Conservation (phyloP, 2,329 filamentous ascomycete genomes). For the Aspergillus costaricaensis region DNA sequence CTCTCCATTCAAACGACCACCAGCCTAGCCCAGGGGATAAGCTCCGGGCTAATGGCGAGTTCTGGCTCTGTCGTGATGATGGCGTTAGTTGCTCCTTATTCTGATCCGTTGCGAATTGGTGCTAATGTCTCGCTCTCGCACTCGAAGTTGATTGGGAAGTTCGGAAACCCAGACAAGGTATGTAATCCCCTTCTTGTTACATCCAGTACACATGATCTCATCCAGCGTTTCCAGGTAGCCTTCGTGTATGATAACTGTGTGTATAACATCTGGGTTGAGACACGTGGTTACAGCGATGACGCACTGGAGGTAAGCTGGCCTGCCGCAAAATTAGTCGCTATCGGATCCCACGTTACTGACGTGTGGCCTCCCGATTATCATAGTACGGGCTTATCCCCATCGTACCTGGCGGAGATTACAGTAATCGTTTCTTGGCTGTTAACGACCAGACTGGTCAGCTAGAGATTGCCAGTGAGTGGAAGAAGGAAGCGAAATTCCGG, state of each 20-base stretch:
- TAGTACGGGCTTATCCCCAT: conserved; percentile 12
- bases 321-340: background rate
- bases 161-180: conserved; percentile 8
- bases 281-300: conserved; percentile 8
- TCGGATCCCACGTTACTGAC: background rate
- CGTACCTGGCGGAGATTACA: background rate
- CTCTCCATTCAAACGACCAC: background rate
- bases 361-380: background rate
- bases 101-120: background rate
- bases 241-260: background rate
- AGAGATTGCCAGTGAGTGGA: conserved; percentile 1
- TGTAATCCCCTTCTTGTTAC: background rate
- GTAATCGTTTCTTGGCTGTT: conserved; percentile 9
- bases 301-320: background rate
- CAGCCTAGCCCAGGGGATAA: background rate
- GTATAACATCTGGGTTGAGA: conserved; percentile 11
- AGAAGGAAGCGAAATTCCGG: conserved; percentile 6
- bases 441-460: background rate
- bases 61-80: conserved; percentile 8
- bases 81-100: background rate
- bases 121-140: background rate
- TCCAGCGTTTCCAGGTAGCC: background rate
- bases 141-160: conserved; percentile 5
- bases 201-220: background rate
- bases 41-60: conserved; percentile 6